These are phyloP conservation scores for Hypoxylon sp. DNA, from an alignment of 2,329 filamentous ascomycete species.

Conservation along the genomic window DNA sequence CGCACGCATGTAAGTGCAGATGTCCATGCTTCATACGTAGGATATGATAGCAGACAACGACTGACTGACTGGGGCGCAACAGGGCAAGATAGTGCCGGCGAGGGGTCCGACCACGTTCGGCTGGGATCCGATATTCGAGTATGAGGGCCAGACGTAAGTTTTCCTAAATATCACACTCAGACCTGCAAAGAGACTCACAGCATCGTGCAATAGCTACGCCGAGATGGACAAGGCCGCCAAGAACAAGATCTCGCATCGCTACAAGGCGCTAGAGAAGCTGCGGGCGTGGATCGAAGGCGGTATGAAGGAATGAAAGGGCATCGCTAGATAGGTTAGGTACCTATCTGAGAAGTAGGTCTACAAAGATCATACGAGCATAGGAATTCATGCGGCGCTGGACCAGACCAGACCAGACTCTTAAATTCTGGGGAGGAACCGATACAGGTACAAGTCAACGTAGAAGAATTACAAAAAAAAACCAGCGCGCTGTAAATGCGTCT, in stretches of 20 bases:
- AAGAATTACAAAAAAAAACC: neutral
- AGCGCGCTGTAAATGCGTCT: slow-evolving; percentile 57
- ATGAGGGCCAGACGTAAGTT: slow-evolving; percentile 82
- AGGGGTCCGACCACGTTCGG: slow-evolving; percentile 86
- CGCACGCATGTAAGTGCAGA: slow-evolving; percentile 75
- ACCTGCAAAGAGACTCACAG: slow-evolving; percentile 10
- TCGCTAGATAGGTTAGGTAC: neutral
- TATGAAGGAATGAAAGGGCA: slow-evolving; percentile 40
- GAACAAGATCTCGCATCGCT: slow-evolving; percentile 94
- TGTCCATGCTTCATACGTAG: neutral
- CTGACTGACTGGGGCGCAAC: neutral
- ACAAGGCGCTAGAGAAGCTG: slow-evolving; percentile 86
- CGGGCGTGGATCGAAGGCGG: slow-evolving; percentile 77
- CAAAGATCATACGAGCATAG: neutral
- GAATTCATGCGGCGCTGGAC: neutral
- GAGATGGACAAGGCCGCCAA: slow-evolving; percentile 92
- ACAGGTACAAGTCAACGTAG: neutral
- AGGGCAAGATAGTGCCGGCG: slow-evolving; percentile 84
- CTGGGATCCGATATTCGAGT: slow-evolving; percentile 97
- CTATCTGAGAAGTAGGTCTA: neutral
- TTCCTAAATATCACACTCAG: neutral
- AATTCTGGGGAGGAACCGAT: neutral
- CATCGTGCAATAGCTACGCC: slow-evolving; percentile 69
- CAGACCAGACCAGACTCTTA: neutral
- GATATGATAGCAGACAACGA: too few relatives aligned